These are phyloP conservation scores for Fusarium ambrosium DNA, from an alignment of 2,329 filamentous ascomycete genomes.

Conservation along the genomic window DNA sequence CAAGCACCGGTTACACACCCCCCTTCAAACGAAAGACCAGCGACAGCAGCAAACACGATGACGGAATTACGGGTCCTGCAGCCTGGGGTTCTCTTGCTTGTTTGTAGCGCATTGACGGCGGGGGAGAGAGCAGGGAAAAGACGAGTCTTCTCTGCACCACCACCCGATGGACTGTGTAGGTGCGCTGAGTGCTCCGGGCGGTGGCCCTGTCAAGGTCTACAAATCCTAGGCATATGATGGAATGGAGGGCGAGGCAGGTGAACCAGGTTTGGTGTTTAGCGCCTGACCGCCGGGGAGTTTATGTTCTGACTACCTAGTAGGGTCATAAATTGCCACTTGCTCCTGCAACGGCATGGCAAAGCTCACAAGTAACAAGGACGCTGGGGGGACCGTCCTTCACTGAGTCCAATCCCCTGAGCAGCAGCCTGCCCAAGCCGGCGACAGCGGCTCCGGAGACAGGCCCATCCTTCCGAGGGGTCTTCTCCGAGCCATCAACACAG, in stretches of 20 bases:
- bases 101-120: conserved; percentile 7
- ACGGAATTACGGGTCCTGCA: conserved; percentile 18
- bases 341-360: too few relatives aligned
- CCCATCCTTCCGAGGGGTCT: too few relatives aligned
- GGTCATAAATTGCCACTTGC: too few relatives aligned
- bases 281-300: too few relatives aligned
- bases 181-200: neutral
- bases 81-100: neutral
- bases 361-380: too few relatives aligned
- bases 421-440: too few relatives aligned
- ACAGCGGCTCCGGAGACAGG: too few relatives aligned
- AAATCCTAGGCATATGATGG: neutral
- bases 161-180: neutral
- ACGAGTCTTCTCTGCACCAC: neutral
- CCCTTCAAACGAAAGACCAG: conserved; percentile 16
- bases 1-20: conserved; percentile 22
- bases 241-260: neutral
- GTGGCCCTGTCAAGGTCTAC: neutral
- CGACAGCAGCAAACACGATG: conserved; percentile 14
- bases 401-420: too few relatives aligned
- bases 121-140: neutral
- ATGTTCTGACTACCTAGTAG: too few relatives aligned
- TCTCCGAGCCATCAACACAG: too few relatives aligned
- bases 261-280: conserved; percentile 1
- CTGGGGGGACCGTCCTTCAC: too few relatives aligned